These are phyloP conservation scores for Chrysanthemum makinoi DNA, from an alignment of 129 eudicot genomes.

Conservation along the genomic window DNA sequence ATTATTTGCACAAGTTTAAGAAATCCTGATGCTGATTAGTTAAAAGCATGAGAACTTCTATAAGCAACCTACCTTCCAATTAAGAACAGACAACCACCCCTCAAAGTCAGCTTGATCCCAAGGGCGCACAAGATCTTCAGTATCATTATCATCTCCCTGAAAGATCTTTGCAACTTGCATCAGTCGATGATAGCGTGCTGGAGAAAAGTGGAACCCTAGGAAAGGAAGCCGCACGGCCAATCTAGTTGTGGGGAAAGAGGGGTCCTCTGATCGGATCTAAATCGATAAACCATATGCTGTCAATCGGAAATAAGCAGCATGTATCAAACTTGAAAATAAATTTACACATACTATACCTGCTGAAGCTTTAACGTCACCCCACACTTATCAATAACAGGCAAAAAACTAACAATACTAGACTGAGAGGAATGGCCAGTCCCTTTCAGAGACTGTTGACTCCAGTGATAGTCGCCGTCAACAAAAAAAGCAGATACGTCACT, in stretches of 20 bases:
- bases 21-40: conserved; percentile 7
- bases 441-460: conserved; percentile 55
- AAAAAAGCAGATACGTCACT: conserved; percentile 95
- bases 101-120: conserved; percentile 94
- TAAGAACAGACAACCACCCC: conserved; percentile 84
- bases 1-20: conserved; percentile 14
- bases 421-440: conserved; percentile 36
- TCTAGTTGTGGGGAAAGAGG: conserved; percentile 79
- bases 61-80: conserved; percentile 68
- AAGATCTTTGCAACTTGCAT: conserved; percentile 94
- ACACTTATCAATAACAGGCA: conserved; percentile 90
- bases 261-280: conserved; percentile 75
- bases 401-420: conserved; percentile 43
- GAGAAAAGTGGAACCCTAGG: conserved; percentile 86
- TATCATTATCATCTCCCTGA: conserved; percentile 57
- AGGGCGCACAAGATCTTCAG: conserved; percentile 52
- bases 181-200: conserved; percentile 92
- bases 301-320: conserved; percentile 4
- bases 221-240: conserved; percentile 87
- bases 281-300: conserved; percentile 13
- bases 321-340: conserved; percentile 2
- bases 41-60: conserved; percentile 15
- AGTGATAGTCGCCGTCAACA: conserved; percentile 84
- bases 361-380: conserved; percentile 82
- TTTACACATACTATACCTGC: conserved; percentile 53